These are phyloP conservation scores for Colletotrichum tanaceti DNA, from an alignment of 2,329 filamentous ascomycete species.

Conservation along the genomic window DNA sequence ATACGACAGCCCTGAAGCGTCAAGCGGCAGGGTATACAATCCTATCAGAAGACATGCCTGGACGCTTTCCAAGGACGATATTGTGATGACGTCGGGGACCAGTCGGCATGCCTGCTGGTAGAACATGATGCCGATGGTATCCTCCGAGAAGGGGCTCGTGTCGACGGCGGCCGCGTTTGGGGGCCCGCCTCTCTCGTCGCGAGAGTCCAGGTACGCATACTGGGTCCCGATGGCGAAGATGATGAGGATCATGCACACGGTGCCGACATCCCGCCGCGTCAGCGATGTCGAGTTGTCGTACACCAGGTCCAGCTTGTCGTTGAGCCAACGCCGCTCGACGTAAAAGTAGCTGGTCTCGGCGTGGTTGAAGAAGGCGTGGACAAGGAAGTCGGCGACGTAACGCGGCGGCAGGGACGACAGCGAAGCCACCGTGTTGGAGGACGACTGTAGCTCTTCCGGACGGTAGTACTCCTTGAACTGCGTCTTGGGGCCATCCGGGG, in stretches of 20 bases:
- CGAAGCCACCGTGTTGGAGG: conserved; percentile 52
- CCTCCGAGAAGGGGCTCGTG: conserved; percentile 54
- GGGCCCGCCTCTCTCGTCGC: conserved; percentile 38
- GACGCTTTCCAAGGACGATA: conserved; percentile 67
- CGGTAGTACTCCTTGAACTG: conserved; percentile 57
- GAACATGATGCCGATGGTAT: conserved; percentile 66
- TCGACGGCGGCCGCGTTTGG: conserved; percentile 39
- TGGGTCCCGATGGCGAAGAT: conserved; percentile 63
- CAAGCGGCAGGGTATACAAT: conserved; percentile 65
- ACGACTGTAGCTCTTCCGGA: conserved; percentile 58
- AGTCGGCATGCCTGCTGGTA: conserved; percentile 67
- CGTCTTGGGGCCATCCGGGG: conserved; percentile 40
- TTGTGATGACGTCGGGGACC: conserved; percentile 67
- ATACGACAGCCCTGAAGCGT: conserved; percentile 67
- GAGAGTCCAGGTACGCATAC: conserved; percentile 59
- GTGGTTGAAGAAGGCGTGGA: conserved; percentile 60
- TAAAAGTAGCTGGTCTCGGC: conserved; percentile 63
- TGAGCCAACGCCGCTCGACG: conserved; percentile 58
- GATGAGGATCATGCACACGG: conserved; percentile 58
- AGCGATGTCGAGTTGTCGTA: conserved; percentile 55
- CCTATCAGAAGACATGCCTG: conserved; percentile 68
- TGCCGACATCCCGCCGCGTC: conserved; percentile 55
- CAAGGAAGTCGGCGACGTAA: conserved; percentile 59
- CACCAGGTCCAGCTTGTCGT: conserved; percentile 53
- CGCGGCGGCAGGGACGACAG: conserved; percentile 58